Conservation (phyloP, 2,329 filamentous ascomycete genomes). For the Pleoardoris graminearum region DNA sequence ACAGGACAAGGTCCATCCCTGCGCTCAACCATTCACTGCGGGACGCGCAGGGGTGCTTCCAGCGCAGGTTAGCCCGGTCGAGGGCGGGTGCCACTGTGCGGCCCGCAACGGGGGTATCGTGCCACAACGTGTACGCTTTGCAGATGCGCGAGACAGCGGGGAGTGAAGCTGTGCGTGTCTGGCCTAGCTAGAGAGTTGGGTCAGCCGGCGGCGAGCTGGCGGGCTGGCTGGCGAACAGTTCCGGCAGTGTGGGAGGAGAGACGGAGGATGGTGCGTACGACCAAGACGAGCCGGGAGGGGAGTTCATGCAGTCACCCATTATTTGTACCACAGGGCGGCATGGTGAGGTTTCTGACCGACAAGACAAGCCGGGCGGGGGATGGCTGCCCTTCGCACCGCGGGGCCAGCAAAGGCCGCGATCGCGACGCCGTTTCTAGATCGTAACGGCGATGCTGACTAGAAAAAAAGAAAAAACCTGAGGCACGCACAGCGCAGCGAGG, state of each 20-base stretch:
- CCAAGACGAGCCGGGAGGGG: no score
- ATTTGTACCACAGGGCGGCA: background rate
- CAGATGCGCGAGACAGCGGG: background rate
- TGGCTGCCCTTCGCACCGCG: no score
- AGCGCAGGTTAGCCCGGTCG: background rate
- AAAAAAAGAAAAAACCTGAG: background rate
- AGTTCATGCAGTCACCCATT: constrained; percentile 2
- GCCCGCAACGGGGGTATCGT: background rate
- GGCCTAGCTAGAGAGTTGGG: no score
- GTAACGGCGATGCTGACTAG: no score
- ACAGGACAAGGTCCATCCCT: background rate
- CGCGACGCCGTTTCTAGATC: background rate
- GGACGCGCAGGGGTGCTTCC: background rate
- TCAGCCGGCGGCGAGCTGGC: no score
- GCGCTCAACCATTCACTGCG: background rate
- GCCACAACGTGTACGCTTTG: background rate
- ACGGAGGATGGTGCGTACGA: no score
- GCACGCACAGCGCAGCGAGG: background rate
- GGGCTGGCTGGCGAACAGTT: no score
- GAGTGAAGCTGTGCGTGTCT: background rate
- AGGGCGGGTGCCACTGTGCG: constrained; percentile 1
- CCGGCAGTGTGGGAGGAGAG: no score
- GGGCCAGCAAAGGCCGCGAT: background rate
- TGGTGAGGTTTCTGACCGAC: background rate
- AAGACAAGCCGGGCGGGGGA: background rate